Percentiles rank a stretch among this genome's conserved stretches.
Conservation (phyloP, 1,284 basidiomycete genomes). For the Cutaneotrichosporon spelunceum region DNA sequence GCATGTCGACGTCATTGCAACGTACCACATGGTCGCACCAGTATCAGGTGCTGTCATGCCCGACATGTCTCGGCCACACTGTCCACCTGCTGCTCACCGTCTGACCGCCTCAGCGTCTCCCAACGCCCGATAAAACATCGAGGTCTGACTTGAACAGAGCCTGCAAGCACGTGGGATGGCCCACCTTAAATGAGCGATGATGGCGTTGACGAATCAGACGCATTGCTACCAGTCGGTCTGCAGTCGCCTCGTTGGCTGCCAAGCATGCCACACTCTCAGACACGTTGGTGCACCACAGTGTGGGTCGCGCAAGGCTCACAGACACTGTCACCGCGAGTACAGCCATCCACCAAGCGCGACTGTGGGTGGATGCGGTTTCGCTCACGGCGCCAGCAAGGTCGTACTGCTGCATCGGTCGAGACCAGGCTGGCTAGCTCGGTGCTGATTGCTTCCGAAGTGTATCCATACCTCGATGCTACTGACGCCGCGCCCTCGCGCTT, state of each 20-base stretch:
- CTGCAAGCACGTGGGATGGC: no score
- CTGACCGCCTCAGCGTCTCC: no score
- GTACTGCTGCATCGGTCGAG: background rate
- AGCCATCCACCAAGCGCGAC: conserved; percentile 2
- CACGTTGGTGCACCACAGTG: background rate
- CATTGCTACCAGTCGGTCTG: no score
- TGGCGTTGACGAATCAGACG: no score
- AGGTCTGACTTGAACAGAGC: no score
- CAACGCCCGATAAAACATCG: no score
- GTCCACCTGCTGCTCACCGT: no score
- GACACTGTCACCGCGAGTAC: conserved; percentile 4
- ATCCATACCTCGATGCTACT: background rate
- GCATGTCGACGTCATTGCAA: background rate
- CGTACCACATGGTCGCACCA: background rate
- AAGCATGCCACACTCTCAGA: conserved; percentile 2
- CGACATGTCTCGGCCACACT: background rate
- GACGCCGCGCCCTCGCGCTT: background rate
- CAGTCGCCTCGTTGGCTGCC: background rate
- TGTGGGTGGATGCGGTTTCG: conserved; percentile 8
- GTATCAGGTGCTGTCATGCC: background rate
- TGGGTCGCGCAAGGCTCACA: background rate
- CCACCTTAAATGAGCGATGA: no score
- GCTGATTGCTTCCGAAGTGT: background rate
- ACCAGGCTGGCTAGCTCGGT: background rate
- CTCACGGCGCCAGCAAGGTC: background rate